Evolutionary conservation across 2,329 filamentous ascomycete genomes (phyloP).

Genomic region (Botryotinia convoluta): DNA sequence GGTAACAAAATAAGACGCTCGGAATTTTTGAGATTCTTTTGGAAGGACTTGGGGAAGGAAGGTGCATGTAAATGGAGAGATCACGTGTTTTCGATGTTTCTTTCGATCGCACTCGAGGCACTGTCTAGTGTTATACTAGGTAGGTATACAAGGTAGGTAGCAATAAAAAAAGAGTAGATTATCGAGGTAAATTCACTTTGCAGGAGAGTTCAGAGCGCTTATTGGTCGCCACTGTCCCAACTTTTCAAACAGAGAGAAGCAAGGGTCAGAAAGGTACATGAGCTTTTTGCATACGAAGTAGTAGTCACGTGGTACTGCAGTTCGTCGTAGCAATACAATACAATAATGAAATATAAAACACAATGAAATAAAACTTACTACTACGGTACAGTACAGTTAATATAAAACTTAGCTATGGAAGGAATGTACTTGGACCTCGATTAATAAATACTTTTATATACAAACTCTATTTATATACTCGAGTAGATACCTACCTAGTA

Average conservation of each 20-base stretch:
- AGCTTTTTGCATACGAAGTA: background rate
- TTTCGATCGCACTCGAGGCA: background rate
- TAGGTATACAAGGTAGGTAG: background rate
- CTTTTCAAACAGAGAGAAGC: background rate
- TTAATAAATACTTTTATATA: background rate
- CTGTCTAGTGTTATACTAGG: background rate
- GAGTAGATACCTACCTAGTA: background rate
- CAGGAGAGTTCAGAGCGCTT: background rate
- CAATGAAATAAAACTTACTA: background rate
- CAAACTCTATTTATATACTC: background rate
- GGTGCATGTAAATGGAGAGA: background rate
- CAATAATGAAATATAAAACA: too few species aligned
- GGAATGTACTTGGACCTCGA: background rate
- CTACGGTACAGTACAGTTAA: background rate
- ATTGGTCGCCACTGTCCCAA: background rate
- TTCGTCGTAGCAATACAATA: background rate
- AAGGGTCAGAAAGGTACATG: background rate
- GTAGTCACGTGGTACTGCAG: background rate
- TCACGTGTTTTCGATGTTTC: slow-evolving; percentile 1
- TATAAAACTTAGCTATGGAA: background rate
- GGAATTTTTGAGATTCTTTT: background rate
- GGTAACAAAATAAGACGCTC: background rate
- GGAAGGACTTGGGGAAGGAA: background rate
- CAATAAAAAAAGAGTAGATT: background rate
- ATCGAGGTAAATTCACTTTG: background rate